Conservation (phyloP, 2,329 filamentous ascomycete genomes). For the Penicillium corylophilum region DNA sequence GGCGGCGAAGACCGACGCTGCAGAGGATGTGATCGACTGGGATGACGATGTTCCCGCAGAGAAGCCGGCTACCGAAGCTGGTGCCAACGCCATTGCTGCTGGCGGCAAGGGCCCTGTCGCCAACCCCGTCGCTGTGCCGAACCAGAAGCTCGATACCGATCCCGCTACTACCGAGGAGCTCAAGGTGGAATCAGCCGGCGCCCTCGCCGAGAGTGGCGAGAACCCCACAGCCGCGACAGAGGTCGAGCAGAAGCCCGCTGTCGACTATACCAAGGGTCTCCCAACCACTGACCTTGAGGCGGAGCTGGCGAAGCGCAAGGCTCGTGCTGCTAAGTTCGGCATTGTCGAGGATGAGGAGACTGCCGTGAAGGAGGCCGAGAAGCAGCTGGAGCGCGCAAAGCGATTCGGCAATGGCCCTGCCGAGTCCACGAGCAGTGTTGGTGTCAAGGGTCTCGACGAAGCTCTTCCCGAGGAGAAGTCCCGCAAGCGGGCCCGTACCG, state of each 20-base stretch:
- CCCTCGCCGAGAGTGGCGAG: constrained; percentile 8
- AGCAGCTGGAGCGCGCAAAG: constrained; percentile 48
- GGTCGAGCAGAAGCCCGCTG: constrained; percentile 34
- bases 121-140: constrained; percentile 41
- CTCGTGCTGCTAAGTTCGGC: constrained; percentile 51
- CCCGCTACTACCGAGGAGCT: constrained; percentile 41
- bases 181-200: constrained; percentile 34
- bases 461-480: constrained; percentile 44
- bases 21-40: constrained; percentile 48
- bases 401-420: constrained; percentile 41
- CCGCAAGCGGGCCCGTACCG: constrained; percentile 43
- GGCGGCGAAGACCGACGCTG: constrained; percentile 27
- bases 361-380: constrained; percentile 43
- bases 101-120: constrained; percentile 39
- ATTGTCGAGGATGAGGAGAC: constrained; percentile 42
- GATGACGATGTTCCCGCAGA: constrained; percentile 40
- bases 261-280: constrained; percentile 44
- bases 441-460: constrained; percentile 46
- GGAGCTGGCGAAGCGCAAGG: constrained; percentile 50
- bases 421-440: constrained; percentile 18
- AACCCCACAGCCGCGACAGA: constrained; percentile 19
- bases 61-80: constrained; percentile 33
- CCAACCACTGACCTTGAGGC: constrained; percentile 46
- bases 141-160: constrained; percentile 39
- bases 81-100: constrained; percentile 37